These are phyloP conservation scores for Penicillium sp. DNA, from an alignment of 2,329 filamentous ascomycete species.

Conservation along the genomic window DNA sequence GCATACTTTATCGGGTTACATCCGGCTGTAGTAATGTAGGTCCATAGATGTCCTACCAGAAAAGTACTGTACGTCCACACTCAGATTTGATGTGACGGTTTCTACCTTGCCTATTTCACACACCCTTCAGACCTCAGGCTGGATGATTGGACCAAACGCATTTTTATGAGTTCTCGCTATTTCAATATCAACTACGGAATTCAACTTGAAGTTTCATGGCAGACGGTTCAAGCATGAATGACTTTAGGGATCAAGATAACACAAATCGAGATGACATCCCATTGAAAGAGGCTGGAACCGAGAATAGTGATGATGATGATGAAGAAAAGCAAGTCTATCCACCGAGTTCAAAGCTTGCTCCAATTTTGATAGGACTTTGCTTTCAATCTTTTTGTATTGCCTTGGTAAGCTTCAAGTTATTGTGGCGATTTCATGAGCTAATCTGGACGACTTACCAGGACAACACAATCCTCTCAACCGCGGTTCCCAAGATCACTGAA, in stretches of 20 bases:
- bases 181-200: background rate
- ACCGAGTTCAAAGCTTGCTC: constrained; percentile 29
- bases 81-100: background rate
- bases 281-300: constrained; percentile 15
- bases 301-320: constrained; percentile 17
- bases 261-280: constrained; percentile 21
- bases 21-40: background rate
- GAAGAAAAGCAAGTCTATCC: constrained; percentile 33
- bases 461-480: constrained; percentile 47
- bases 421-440: background rate
- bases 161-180: constrained; percentile 1
- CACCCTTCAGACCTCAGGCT: background rate
- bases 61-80: background rate
- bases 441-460: constrained; percentile 24
- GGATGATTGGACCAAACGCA: constrained; percentile 2
- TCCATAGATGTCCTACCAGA: background rate
- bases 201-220: constrained; percentile 11
- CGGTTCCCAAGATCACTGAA: constrained; percentile 49
- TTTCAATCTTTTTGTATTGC: constrained; percentile 41
- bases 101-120: background rate
- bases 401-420: constrained; percentile 23
- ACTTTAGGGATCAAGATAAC: constrained; percentile 8
- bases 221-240: constrained; percentile 6
- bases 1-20: background rate
- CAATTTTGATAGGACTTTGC: constrained; percentile 38